Base-by-base conservation (phyloP, 1,139 yeast genomes). In the Pichia sp. region DNA sequence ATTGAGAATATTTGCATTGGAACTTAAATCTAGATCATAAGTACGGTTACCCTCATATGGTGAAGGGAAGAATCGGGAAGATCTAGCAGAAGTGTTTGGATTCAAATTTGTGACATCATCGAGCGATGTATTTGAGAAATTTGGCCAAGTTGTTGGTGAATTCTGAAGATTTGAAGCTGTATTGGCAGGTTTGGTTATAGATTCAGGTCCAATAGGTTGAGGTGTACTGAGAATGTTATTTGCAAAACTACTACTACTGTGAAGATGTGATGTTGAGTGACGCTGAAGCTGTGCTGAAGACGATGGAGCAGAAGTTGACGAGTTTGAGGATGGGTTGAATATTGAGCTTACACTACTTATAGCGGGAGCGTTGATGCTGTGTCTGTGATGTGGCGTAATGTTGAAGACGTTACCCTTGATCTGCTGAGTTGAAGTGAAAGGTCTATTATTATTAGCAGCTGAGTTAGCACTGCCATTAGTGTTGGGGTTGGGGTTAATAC, bases 1-100 rank as follows among this genome's bases (percentile, higher is more conserved):
- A n/a, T 32, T 28, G 25, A 32, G 31, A 5, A 35, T 18, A 20
- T 17, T 18, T 5, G 30, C 5, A 25, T 25, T 22, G n/a, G n/a
- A n/a, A n/a, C n/a, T 31, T 4, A 18, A 11, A 22, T 31, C 34
- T 25, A 31, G 2, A 21, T 31, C 32, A 18, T 17, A 30, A 5
- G 32, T 30, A 4, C 32, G 32, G 18, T 30, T 30, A 21, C 12
- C 2, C 3, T 30, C 32, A 12, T 14, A 22, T 9, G 34, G 34
- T 5, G 34, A 31, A 8, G 36, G 36, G 15, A 34, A 34, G n/a
- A 34, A 34, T 12, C 36, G 3, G n/a, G 36, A 34, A n/a, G 36
- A 34, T 34, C 36, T 34, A n/a, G 30, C 21, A 14, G 32, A 30
- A 17, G 32, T 30, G 22, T 30, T 30, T 17, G 32, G 21, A 30